phyloP scores from a whole-genome alignment of 768 basidiomycete genomes.

The Agaricus subrufescens region DNA sequence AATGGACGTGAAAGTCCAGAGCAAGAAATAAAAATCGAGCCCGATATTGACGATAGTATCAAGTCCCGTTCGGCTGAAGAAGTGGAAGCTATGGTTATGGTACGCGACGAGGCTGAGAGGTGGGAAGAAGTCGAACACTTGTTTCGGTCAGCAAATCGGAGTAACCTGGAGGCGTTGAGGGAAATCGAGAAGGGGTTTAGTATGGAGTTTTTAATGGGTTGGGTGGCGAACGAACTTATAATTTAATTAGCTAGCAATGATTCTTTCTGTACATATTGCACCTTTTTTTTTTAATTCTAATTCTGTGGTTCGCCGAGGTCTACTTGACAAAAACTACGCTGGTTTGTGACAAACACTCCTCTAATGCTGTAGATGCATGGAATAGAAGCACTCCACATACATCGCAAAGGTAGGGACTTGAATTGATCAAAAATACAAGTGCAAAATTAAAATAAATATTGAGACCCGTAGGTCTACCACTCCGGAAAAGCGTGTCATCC shows the following conservation, averaged over 20 bases:
- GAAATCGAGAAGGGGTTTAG: constrained; percentile 22
- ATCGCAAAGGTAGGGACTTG: too few species aligned
- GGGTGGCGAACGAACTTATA: constrained; percentile 14
- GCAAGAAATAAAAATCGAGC: not conserved
- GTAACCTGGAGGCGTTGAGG: constrained; percentile 18
- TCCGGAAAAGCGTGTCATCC: constrained; percentile 99
- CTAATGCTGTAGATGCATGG: too few species aligned
- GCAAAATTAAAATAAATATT: constrained; percentile 42
- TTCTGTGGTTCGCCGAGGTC: too few species aligned
- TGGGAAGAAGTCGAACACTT: constrained; percentile 9
- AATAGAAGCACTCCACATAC: too few species aligned
- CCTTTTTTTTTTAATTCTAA: too few species aligned
- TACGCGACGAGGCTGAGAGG: not conserved
- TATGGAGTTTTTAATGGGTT: constrained; percentile 19
- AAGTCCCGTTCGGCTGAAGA: not conserved
- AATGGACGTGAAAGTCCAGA: not conserved
- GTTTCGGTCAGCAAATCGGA: constrained; percentile 6
- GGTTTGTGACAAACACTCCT: too few species aligned
- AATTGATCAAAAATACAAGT: too few species aligned
- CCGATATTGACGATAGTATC: not conserved
- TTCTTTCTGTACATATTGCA: not conserved
- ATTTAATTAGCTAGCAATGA: not conserved
- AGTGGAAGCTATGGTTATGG: not conserved
- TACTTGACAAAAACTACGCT: too few species aligned
- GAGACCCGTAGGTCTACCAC: constrained; percentile 68